Evolutionary conservation across 441 rosid genomes (phyloP).

Genomic region (Adansonia madagascariensis): DNA sequence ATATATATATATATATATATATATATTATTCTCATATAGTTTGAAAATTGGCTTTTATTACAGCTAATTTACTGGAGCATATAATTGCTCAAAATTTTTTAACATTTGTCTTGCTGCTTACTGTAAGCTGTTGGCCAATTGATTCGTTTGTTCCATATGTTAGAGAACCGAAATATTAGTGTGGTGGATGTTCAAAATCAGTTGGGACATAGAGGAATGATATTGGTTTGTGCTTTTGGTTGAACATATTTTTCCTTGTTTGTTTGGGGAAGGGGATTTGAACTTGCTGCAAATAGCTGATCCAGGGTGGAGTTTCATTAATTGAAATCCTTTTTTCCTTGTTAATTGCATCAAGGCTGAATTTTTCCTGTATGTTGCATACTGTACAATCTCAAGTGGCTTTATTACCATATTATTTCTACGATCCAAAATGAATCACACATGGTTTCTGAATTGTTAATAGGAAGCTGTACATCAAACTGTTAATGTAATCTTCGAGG

Average conservation of each 20-base stretch:
- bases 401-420: background rate
- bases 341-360: constrained; percentile 1
- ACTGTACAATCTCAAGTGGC: constrained; percentile 16
- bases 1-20: too few species aligned
- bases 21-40: background rate
- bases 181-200: background rate
- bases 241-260: background rate
- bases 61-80: background rate
- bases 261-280: constrained; percentile 1
- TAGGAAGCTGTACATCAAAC: constrained; percentile 97
- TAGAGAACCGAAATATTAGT: background rate
- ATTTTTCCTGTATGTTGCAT: background rate
- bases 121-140: background rate
- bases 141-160: background rate
- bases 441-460: constrained; percentile 30
- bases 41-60: background rate
- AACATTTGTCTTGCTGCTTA: background rate
- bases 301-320: background rate
- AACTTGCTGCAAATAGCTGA: background rate
- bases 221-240: background rate
- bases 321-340: background rate
- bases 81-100: background rate
- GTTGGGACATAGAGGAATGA: background rate
- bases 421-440: constrained; percentile 2
- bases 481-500: constrained; percentile 92